These are phyloP conservation scores for Globisporangium canariense DNA, from an alignment of 352 stramenopile genomes.

Conservation along the genomic window DNA sequence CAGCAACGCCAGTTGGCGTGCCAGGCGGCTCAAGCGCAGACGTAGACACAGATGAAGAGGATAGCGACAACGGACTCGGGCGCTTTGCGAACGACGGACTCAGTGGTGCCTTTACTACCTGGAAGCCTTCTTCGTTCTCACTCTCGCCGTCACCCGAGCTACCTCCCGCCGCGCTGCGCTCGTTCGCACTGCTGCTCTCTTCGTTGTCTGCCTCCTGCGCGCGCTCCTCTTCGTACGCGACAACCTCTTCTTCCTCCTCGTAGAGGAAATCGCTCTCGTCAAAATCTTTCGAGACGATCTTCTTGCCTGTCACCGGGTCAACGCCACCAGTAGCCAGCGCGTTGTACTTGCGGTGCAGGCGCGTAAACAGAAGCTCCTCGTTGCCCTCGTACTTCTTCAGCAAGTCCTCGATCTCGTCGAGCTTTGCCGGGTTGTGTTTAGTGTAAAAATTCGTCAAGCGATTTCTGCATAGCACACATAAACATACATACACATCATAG, in stretches of 20 bases:
- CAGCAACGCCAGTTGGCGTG: conserved; percentile 29
- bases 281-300: conserved; percentile 25
- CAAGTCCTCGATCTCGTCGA: conserved; percentile 56
- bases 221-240: conserved; percentile 25
- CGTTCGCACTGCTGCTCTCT: conserved; percentile 20
- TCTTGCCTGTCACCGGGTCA: conserved; percentile 23
- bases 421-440: conserved; percentile 72
- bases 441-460: conserved; percentile 64
- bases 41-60: conserved; percentile 10
- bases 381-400: conserved; percentile 74
- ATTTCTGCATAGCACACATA: conserved; percentile 8
- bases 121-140: conserved; percentile 37
- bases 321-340: conserved; percentile 31
- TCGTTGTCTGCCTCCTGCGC: conserved; percentile 28
- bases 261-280: conserved; percentile 54
- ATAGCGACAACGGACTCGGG: conserved; percentile 5
- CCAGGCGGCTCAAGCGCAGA: conserved; percentile 21
- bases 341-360: conserved; percentile 81
- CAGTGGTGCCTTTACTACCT: conserved; percentile 32
- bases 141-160: conserved; percentile 21
- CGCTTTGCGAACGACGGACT: conserved; percentile 15
- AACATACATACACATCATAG: conserved; percentile 1
- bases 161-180: conserved; percentile 14
- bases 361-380: conserved; percentile 73
- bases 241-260: conserved; percentile 42